Conservation (phyloP, 2,329 filamentous ascomycete species). For the Penicillium sp. region DNA sequence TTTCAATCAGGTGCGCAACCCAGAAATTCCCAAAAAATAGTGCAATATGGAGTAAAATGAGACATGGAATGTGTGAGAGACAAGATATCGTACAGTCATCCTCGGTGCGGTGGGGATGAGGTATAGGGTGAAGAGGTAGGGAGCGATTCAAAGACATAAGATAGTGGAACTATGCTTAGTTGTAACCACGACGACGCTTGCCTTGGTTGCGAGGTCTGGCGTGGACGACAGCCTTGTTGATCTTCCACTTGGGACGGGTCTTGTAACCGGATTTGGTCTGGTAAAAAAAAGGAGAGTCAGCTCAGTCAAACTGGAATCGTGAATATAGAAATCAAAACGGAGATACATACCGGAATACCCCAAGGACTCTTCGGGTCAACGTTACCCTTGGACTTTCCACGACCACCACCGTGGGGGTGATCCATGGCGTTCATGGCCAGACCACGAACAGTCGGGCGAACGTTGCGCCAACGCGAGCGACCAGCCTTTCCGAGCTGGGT, state of each 20-base stretch:
- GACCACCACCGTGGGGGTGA: conserved; percentile 97
- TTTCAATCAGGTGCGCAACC: conserved; percentile 15
- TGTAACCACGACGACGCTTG: conserved; percentile 73
- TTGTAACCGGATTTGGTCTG: conserved; percentile 70
- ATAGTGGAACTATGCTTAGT: conserved; percentile 29
- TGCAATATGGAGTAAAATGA: conserved; percentile 12
- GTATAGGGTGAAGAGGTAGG: conserved; percentile 19
- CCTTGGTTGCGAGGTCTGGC: conserved; percentile 86
- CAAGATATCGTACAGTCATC: conserved; percentile 27
- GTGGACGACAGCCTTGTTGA: conserved; percentile 88
- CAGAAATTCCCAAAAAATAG: conserved; percentile 9
- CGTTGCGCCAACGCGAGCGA: conserved; percentile 88
- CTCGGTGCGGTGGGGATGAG: conserved; percentile 14
- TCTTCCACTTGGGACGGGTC: conserved; percentile 82
- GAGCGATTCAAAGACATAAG: conserved; percentile 8
- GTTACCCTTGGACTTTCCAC: conserved; percentile 99
- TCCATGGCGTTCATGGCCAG: conserved; percentile 98
- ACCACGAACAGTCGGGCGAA: conserved; percentile 92
- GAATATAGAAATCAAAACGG: conserved; percentile 4
- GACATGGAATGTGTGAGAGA: conserved; percentile 10
- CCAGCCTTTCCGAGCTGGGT: conserved; percentile 92
- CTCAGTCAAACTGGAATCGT: conserved; percentile 8
- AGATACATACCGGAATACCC: conserved; percentile 80
- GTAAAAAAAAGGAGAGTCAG: conserved; percentile 16
- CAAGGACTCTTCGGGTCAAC: conserved; percentile 92